A percentile compares a stretch with the other conserved stretches of the same genome.
phyloP scores from a whole-genome alignment of 2,329 filamentous ascomycete genomes.

The Penicillium sp. region DNA sequence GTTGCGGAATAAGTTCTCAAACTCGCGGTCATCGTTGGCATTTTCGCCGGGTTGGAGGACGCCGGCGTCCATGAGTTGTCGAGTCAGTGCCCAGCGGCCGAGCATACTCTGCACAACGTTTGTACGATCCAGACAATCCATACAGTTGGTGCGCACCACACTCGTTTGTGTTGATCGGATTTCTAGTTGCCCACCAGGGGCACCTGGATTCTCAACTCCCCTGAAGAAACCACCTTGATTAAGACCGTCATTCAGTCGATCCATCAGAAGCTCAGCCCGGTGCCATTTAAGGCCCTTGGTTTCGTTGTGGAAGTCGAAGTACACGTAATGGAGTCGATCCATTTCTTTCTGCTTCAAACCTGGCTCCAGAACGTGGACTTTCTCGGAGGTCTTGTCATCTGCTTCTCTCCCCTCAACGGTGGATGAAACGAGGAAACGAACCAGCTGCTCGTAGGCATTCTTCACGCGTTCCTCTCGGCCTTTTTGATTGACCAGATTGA shows the following conservation, averaged over 20 bases:
- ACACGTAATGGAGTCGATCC: conserved; percentile 88
- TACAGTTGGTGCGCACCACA: conserved; percentile 95
- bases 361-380: conserved; percentile 72
- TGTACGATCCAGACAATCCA: conserved; percentile 97
- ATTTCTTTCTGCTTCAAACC: conserved; percentile 56
- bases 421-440: conserved; percentile 65
- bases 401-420: conserved; percentile 61
- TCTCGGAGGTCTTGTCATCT: conserved; percentile 65
- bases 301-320: conserved; percentile 98
- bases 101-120: conserved; percentile 98
- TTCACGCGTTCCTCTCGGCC: conserved; percentile 87
- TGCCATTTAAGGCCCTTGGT: conserved; percentile 95
- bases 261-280: conserved; percentile 77
- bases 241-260: conserved; percentile 71
- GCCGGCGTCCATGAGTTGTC: conserved; percentile 80
- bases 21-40: conserved; percentile 72
- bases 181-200: conserved; percentile 65
- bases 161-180: conserved; percentile 75
- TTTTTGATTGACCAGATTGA: conserved; percentile 95
- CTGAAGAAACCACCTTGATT: conserved; percentile 85
- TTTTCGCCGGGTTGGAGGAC: conserved; percentile 69
- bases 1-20: conserved; percentile 91
- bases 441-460: conserved; percentile 86
- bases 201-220: conserved; percentile 75
- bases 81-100: conserved; percentile 78